A percentile compares a stretch with the other conserved stretches of the same genome.
Conservation (phyloP, 331 rosid species). For the Arachis monticola region DNA sequence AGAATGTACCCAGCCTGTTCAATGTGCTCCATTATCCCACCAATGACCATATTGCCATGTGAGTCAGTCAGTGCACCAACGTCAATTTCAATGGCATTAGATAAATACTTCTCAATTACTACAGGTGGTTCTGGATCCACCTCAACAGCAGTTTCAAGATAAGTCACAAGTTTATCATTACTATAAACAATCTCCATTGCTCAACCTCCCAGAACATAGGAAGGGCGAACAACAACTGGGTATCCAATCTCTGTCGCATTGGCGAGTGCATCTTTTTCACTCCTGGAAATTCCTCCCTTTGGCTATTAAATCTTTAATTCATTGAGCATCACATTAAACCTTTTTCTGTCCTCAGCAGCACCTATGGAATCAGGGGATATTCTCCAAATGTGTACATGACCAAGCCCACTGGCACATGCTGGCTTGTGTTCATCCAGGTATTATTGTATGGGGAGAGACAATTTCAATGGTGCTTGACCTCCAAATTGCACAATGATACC, state of each 20-base stretch:
- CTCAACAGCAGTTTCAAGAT: conserved; percentile 93
- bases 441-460: conserved; percentile 81
- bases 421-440: conserved; percentile 85
- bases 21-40: conserved; percentile 99
- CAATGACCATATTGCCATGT: conserved; percentile 88
- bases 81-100: conserved; percentile 93
- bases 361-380: conserved; percentile 98
- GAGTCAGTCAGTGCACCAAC: conserved; percentile 94
- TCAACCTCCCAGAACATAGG: conserved; percentile 96
- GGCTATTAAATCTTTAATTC: conserved; percentile 92
- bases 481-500: conserved; percentile 99
- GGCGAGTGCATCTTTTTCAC: conserved; percentile 80
- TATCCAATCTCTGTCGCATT: conserved; percentile 86
- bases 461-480: conserved; percentile 96
- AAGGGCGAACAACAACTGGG: conserved; percentile 96
- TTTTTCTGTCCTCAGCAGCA: conserved; percentile 95
- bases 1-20: conserved; percentile 98
- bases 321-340: conserved; percentile 79
- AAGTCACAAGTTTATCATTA: conserved; percentile 73
- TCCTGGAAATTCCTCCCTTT: conserved; percentile 96
- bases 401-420: conserved; percentile 70
- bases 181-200: conserved; percentile 96
- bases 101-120: conserved; percentile 79
- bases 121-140: conserved; percentile 98
- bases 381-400: conserved; percentile 86